Base-by-base conservation (phyloP, 805 yeast species). In the Wickerhamomyces pijperi region DNA sequence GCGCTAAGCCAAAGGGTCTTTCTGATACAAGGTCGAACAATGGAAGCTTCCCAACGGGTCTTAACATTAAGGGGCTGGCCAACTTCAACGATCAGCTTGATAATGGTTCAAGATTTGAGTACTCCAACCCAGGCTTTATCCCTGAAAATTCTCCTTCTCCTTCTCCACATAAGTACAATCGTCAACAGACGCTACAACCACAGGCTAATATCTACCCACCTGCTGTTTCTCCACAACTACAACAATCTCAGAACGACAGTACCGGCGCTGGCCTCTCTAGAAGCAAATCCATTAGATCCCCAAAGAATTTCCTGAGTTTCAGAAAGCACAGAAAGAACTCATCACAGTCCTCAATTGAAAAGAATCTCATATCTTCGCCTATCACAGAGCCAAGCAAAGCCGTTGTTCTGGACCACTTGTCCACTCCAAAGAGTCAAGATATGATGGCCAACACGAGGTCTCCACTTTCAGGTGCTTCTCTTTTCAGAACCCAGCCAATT, bases 401-500 rank as follows among this genome's bases (percentile, higher is more conserved):
- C 6, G 6, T 9, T n/a, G 42, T 44, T 16, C 21, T 44, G 9
- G 36, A 28, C n/a, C 35, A 15, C 2, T 5, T 35, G 4, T 28
- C 38, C 14, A 43, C 55, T 5, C 49, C 52, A 33, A 44, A 19
- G 28, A 32, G 25, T 36, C 35, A 40, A 35, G 28, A 39, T 19
- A 37, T 5, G 7, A 9, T 25, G n/a, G 4, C 13, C 5, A 25
- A 25, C n/a, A 13, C 41, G 12, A 29, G 34, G 5, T 41, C 51
- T 7, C 49, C 53, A 20, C 40, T 44, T 19, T 48, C 43, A 32
- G 55, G 49, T 28, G 51, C 54, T 14, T 50, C 58, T 1, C 39
- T 47, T 6, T 54, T 52, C 38, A 46, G 49, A 9, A 54, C 58
- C 1, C 58, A 56, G 5, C 58, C 58, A n/a, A 41, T 51, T 3